Percentiles rank a stretch among this genome's conserved stretches.
Conservation (phyloP, 805 yeast genomes). For the Saturnispora besseyi region DNA sequence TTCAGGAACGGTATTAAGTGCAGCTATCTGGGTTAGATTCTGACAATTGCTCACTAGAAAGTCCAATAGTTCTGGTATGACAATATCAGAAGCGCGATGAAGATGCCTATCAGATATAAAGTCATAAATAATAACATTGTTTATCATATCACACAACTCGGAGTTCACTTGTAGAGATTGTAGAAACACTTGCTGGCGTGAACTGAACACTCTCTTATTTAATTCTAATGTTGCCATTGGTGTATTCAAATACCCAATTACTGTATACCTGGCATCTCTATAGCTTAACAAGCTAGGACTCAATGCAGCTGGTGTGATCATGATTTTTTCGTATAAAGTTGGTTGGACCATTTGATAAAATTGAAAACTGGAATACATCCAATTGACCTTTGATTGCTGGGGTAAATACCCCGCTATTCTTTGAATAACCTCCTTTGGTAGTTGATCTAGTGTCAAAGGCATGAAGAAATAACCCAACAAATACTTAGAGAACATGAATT, state of each 20-base stretch:
- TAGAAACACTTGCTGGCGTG: constrained; percentile 34
- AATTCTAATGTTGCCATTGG: constrained; percentile 28
- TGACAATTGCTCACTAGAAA: constrained; percentile 10
- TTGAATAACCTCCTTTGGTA: constrained; percentile 19
- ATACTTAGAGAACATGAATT: neutral
- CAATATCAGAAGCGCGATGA: constrained; percentile 1
- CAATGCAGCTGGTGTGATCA: constrained; percentile 29
- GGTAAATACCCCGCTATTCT: constrained; percentile 26
- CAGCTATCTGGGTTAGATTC: constrained; percentile 8
- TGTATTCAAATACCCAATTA: constrained; percentile 31
- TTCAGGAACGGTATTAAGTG: neutral
- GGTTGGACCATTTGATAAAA: constrained; percentile 26
- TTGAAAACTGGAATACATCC: constrained; percentile 27
- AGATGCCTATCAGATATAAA: constrained; percentile 17
- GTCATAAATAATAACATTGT: constrained; percentile 29
- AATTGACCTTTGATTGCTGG: constrained; percentile 31
- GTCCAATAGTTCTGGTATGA: constrained; percentile 3
- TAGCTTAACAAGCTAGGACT: constrained; percentile 24
- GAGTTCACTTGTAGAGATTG: constrained; percentile 30
- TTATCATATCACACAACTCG: constrained; percentile 27
- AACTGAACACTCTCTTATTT: constrained; percentile 29
- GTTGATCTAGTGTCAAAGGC: neutral
- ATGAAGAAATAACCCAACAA: constrained; percentile 4
- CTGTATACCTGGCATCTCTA: constrained; percentile 30
- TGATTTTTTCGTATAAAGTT: constrained; percentile 30